phyloP scores from a whole-genome alignment of 2,329 filamentous ascomycete genomes.

The Piedraia hortae region DNA sequence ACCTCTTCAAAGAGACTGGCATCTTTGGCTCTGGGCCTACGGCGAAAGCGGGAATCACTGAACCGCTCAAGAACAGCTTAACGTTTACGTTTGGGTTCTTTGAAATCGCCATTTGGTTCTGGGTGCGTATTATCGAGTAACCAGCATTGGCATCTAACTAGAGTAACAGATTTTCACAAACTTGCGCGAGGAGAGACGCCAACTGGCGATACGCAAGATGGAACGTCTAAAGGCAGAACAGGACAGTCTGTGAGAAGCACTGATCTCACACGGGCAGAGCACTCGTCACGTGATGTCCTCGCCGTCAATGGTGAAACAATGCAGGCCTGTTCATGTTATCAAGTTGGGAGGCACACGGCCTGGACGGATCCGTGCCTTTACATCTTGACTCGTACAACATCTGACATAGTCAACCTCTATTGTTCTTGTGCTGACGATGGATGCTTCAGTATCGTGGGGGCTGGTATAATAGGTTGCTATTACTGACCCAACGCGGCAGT shows the following conservation, averaged over 20 bases:
- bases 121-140: slow-evolving; percentile 23
- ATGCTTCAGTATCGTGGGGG: no score
- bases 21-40: slow-evolving; percentile 12
- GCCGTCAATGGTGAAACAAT: not conserved
- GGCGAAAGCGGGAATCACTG: slow-evolving; percentile 14
- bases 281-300: no score
- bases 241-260: slow-evolving; percentile 7
- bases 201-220: slow-evolving; percentile 11
- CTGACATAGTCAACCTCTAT: no score
- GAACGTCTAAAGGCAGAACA: slow-evolving; percentile 13
- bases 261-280: no score
- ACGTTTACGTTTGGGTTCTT: slow-evolving; percentile 66
- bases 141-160: not conserved
- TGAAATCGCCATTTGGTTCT: slow-evolving; percentile 69
- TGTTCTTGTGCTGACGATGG: no score
- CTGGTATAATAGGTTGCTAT: no score
- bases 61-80: slow-evolving; percentile 54
- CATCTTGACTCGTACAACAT: no score
- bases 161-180: slow-evolving; percentile 29
- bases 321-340: slow-evolving; percentile 1
- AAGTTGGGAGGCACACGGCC: no score
- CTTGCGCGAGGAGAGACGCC: slow-evolving; percentile 33
- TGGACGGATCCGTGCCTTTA: no score
- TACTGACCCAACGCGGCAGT: no score
- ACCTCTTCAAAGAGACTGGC: slow-evolving; percentile 29